Base-by-base conservation (phyloP, 306 rosid genomes). In the Phaseolus lunatus region DNA sequence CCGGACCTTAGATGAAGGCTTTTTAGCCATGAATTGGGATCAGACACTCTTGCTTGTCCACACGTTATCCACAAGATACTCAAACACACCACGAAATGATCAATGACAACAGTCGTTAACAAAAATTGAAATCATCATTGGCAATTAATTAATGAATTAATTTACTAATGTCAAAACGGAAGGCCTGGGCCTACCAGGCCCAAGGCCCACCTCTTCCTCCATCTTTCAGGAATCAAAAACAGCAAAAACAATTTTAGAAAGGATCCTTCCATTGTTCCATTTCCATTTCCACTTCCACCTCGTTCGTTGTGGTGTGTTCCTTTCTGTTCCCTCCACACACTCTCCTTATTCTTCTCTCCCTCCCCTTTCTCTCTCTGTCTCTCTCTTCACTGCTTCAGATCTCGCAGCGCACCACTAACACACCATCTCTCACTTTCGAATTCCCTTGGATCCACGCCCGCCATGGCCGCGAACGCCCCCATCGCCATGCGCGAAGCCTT, bases 391-490 rank as follows among this genome's bases (percentile, higher is more conserved):
- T 71, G 85, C 87, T 81, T 80, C 85, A 77, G 85, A 81, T 84
- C 87, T 84, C 80, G 70, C 80, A 29, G 64, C 65, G 80, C 70
- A 73, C 24, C 82, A 54, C 47, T 61, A 77, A 23, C 84, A 53
- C 45, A 50, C 29, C 16, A 50, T 20, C 73, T 29, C 33, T 43
- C 48, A 12, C 52, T 23, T 18, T 53, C 75, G 23, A 50, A 66
- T 76, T 66, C 52, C 7, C 19, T 72, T 47, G 4, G 76, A 84
- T 61, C 81, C 70, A 73, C 74, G 8, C 76, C 3, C 74, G 68
- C 81, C 84, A 91, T 88, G 87, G 90, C 94, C 5, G 79, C 91
- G 7, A 91, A 84, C 56, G 92, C 97, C 61, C 97, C 97, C 48
- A 86, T 91, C 62, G 23, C 88, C 81, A 86, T 89, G 94, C 83